Evolutionary conservation across 208 protist genomes (phyloP).

Genomic region (Trypanosoma boissoni): DNA sequence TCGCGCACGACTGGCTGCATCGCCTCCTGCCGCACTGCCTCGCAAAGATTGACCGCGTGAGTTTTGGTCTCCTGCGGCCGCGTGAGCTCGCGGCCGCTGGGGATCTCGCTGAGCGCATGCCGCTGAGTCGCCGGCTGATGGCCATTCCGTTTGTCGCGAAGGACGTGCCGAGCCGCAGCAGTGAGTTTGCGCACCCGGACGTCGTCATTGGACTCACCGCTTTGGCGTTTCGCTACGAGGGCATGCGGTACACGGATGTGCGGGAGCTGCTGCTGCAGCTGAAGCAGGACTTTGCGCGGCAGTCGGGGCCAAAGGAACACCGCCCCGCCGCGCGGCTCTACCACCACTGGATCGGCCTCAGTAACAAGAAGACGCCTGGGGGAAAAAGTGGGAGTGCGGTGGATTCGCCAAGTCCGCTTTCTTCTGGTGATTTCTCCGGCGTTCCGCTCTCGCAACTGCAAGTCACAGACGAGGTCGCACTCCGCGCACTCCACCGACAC

Average conservation of each 20-base stretch:
- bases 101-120: slow-evolving; percentile 45
- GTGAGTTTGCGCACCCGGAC: slow-evolving; percentile 95
- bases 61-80: slow-evolving; percentile 87
- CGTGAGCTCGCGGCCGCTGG: slow-evolving; percentile 50
- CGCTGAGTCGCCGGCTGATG: slow-evolving; percentile 77
- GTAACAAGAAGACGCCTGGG: slow-evolving; percentile 21
- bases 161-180: slow-evolving; percentile 92
- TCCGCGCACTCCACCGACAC: slow-evolving; percentile 53
- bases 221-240: slow-evolving; percentile 92
- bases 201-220: slow-evolving; percentile 93
- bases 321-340: slow-evolving; percentile 81
- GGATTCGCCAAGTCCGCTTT: not conserved
- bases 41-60: slow-evolving; percentile 93
- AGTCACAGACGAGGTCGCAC: slow-evolving; percentile 60
- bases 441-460: slow-evolving; percentile 89
- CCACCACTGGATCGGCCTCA: slow-evolving; percentile 71
- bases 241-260: slow-evolving; percentile 81
- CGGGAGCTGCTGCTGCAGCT: slow-evolving; percentile 74
- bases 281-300: slow-evolving; percentile 78
- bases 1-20: slow-evolving; percentile 89
- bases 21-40: slow-evolving; percentile 91
- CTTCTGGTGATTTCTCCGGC: slow-evolving; percentile 34
- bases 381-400: slow-evolving; percentile 3
- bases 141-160: slow-evolving; percentile 96
- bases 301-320: slow-evolving; percentile 86